phyloP scores from a whole-genome alignment of 345 rosid species.

The Clarkia xantiana region DNA sequence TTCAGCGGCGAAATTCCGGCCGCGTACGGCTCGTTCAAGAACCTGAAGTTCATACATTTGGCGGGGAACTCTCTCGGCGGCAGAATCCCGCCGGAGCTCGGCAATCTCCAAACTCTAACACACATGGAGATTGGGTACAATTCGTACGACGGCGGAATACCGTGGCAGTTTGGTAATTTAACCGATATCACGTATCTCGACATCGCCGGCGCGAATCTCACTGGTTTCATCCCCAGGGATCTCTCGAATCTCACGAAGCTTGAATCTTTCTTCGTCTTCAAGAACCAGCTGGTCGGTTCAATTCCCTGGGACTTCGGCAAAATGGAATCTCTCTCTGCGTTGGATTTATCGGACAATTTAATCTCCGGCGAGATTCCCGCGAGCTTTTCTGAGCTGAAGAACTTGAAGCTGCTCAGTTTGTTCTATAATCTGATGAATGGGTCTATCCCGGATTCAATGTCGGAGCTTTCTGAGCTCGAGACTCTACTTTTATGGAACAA shows the following conservation, averaged over 20 bases:
- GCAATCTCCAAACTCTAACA: constrained; percentile 41
- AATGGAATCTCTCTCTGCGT: constrained; percentile 38
- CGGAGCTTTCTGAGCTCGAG: constrained; percentile 66
- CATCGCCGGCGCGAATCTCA: constrained; percentile 71
- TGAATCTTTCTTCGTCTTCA: constrained; percentile 68
- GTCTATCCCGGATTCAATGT: constrained; percentile 52
- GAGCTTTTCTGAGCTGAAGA: constrained; percentile 59
- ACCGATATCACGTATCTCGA: constrained; percentile 71
- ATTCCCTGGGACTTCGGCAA: constrained; percentile 61
- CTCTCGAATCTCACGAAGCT: constrained; percentile 77
- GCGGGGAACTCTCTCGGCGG: constrained; percentile 66
- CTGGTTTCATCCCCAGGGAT: constrained; percentile 55
- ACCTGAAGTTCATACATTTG: constrained; percentile 58
- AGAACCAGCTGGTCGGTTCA: constrained; percentile 50
- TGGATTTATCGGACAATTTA: constrained; percentile 77
- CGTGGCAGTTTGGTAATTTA: constrained; percentile 64
- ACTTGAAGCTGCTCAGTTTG: constrained; percentile 54
- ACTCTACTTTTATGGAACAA: constrained; percentile 82
- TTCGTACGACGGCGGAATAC: constrained; percentile 55
- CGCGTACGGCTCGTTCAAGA: constrained; percentile 52
- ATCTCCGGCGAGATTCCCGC: constrained; percentile 68
- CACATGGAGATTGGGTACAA: constrained; percentile 98
- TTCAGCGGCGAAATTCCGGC: constrained; percentile 70
- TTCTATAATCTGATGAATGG: constrained; percentile 87
- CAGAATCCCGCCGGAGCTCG: constrained; percentile 51